Percentiles rank a stretch among this genome's conserved stretches.
phyloP scores from a whole-genome alignment of 169 alveolate species.

The Amoebophrya sp. region DNA sequence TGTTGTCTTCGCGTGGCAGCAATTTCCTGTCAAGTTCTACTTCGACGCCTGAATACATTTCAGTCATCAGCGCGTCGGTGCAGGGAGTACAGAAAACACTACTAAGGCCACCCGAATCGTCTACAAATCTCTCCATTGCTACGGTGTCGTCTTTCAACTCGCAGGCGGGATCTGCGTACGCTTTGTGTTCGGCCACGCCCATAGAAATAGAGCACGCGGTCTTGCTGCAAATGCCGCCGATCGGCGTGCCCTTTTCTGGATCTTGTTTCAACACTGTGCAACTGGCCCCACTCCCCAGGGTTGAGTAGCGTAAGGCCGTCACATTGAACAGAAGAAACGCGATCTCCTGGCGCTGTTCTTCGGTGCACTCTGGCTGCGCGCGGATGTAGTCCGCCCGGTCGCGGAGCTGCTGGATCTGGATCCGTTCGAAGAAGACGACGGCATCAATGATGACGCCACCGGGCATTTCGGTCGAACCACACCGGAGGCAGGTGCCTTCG shows the following conservation, averaged over 20 bases:
- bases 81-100: background rate
- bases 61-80: background rate
- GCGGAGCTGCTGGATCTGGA: background rate
- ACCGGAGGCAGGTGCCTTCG: background rate
- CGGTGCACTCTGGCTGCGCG: background rate
- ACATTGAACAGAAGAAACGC: background rate
- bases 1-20: background rate
- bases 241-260: background rate
- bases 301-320: background rate
- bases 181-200: background rate
- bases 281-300: background rate
- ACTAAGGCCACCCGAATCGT: background rate
- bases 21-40: background rate
- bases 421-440: background rate
- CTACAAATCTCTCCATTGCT: background rate
- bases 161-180: background rate
- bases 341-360: background rate
- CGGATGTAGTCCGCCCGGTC: background rate
- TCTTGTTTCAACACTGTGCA: background rate
- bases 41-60: background rate
- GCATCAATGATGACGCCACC: background rate
- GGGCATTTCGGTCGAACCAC: background rate
- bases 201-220: background rate
- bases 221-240: background rate
- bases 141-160: background rate